phyloP scores from a whole-genome alignment of 805 yeast species.

The Yamadazyma sp. region DNA sequence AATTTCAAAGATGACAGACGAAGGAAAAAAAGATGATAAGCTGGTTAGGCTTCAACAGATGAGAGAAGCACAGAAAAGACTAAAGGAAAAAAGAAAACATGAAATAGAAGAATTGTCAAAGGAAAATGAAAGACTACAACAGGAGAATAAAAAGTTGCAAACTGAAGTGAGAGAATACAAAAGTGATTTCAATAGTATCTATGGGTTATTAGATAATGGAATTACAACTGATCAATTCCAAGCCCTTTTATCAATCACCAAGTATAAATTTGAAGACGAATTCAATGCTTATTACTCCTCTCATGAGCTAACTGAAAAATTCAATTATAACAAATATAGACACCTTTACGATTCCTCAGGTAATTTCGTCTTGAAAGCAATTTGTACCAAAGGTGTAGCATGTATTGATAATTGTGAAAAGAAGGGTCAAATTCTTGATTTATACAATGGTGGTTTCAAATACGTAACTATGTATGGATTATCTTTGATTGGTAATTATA shows the following conservation, averaged over 20 bases:
- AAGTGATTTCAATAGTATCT: conserved; percentile 1
- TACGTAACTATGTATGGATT: conserved; percentile 1
- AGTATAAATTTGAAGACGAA: conserved; percentile 1
- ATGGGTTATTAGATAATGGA: conserved; percentile 2
- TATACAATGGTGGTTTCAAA: background rate
- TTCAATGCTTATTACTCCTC: conserved; percentile 1
- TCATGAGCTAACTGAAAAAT: background rate
- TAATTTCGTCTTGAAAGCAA: background rate
- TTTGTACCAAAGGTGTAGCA: background rate
- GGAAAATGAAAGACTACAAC: conserved; percentile 1
- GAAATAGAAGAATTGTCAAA: conserved; percentile 1
- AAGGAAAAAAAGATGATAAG: conserved; percentile 1
- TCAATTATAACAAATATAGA: background rate
- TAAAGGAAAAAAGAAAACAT: conserved; percentile 1
- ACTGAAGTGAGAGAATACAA: background rate
- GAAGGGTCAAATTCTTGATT: background rate
- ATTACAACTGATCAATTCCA: conserved; percentile 1
- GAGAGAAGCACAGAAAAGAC: conserved; percentile 7
- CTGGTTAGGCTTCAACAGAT: conserved; percentile 1
- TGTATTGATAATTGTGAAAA: background rate
- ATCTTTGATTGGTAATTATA: conserved; percentile 1
- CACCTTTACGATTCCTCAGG: background rate
- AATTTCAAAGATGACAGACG: no score
- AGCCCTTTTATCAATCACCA: background rate
- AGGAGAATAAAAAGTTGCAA: background rate